Conservation (phyloP, 495 filamentous ascomycete species). For the Durotheca rogersii region DNA sequence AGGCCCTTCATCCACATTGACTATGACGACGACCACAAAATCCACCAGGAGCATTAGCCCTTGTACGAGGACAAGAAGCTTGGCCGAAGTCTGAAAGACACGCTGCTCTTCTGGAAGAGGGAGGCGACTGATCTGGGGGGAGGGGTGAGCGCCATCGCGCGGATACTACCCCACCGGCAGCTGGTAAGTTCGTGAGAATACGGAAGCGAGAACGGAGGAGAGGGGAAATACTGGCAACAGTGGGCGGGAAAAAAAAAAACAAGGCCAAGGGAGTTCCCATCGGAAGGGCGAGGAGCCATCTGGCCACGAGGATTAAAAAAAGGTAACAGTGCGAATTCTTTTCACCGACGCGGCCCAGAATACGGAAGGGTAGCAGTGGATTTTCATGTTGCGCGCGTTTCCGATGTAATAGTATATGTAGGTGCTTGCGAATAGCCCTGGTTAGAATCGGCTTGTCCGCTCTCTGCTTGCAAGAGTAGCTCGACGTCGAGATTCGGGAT, state of each 20-base stretch:
- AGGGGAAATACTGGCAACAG: background rate
- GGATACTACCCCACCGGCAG: too few species aligned
- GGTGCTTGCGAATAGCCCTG: too few species aligned
- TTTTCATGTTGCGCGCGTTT: background rate
- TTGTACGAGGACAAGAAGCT: conserved; percentile 46
- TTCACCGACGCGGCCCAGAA: too few species aligned
- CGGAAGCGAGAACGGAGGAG: too few species aligned
- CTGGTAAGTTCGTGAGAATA: too few species aligned
- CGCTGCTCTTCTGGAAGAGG: conserved; percentile 42
- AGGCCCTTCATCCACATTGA: conserved; percentile 60
- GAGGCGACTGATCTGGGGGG: too few species aligned
- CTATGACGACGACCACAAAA: conserved; percentile 51
- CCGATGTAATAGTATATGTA: background rate
- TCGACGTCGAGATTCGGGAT: too few species aligned
- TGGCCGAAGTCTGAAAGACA: conserved; percentile 39
- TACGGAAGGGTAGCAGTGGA: background rate
- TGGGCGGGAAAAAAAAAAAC: background rate
- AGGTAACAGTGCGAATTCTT: background rate
- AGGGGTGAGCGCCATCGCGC: too few species aligned
- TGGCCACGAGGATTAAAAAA: background rate
- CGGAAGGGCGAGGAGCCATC: background rate
- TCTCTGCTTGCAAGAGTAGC: too few species aligned
- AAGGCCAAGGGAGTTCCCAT: background rate
- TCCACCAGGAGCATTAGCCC: conserved; percentile 55
- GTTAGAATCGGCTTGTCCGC: too few species aligned